phyloP scores from a whole-genome alignment of 1,139 yeast genomes.

The Lizanozyma gosingica region DNA sequence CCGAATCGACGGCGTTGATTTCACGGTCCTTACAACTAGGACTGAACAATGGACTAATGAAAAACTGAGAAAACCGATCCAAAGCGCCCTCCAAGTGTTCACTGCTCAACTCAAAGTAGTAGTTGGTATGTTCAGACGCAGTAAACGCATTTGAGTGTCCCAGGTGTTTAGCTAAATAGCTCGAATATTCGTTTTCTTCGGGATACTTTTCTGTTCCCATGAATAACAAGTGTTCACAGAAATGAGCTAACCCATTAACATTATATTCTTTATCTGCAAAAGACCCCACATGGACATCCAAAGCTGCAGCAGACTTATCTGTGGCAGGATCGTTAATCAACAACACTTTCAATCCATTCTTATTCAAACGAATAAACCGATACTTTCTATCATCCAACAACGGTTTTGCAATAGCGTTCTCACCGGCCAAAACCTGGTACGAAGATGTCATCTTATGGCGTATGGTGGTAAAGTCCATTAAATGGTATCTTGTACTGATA shows the following conservation, averaged over 20 bases:
- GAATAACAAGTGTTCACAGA: conserved; percentile 89
- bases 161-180: conserved; percentile 63
- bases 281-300: conserved; percentile 88
- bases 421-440: not conserved
- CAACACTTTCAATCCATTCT: conserved; percentile 65
- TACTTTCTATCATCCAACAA: conserved; percentile 70
- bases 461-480: too few species aligned
- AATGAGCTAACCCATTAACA: conserved; percentile 87
- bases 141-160: conserved; percentile 79
- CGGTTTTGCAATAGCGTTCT: conserved; percentile 39
- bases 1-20: conserved; percentile 91
- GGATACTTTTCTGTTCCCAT: conserved; percentile 98
- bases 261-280: conserved; percentile 57
- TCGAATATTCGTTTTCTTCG: conserved; percentile 77
- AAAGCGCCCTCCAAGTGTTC: conserved; percentile 77
- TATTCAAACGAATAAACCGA: conserved; percentile 48
- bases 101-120: conserved; percentile 76
- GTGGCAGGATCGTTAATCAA: conserved; percentile 77
- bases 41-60: conserved; percentile 75
- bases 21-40: conserved; percentile 83
- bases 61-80: conserved; percentile 89
- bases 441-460: not conserved
- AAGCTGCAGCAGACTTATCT: conserved; percentile 87
- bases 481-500: too few species aligned
- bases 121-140: conserved; percentile 81